Conservation (phyloP, 805 yeast genomes). For the Schwanniomyces pseudopolymorphus region DNA sequence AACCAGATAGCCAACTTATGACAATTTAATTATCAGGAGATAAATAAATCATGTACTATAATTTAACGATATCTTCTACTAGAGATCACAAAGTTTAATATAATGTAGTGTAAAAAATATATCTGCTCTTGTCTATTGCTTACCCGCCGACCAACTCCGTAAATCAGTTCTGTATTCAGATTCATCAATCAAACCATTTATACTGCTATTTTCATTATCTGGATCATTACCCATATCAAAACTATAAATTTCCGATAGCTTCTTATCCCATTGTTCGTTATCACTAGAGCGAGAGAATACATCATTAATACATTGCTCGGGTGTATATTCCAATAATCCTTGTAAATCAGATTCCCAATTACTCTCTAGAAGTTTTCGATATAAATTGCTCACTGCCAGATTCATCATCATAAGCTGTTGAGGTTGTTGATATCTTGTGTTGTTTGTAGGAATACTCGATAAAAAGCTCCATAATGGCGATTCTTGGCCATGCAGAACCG, state of each 20-base stretch:
- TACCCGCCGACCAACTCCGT: slow-evolving; percentile 29
- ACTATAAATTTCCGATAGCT: slow-evolving; percentile 2
- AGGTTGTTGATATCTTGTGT: neutral
- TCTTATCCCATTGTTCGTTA: slow-evolving; percentile 5
- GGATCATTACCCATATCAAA: slow-evolving; percentile 11
- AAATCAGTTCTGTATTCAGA: slow-evolving; percentile 35
- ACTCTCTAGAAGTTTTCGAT: slow-evolving; percentile 54
- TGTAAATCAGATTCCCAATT: slow-evolving; percentile 58
- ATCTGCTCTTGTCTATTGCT: neutral
- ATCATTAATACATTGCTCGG: slow-evolving; percentile 72
- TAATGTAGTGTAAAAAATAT: neutral
- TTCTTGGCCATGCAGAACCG: neutral
- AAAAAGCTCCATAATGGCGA: neutral
- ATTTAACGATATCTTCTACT: slow-evolving; percentile 4
- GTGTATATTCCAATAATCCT: slow-evolving; percentile 52
- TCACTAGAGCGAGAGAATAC: slow-evolving; percentile 73
- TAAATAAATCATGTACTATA: slow-evolving; percentile 6
- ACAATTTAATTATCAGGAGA: neutral
- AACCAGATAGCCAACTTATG: neutral
- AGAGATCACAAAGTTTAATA: neutral
- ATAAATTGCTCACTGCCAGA: slow-evolving; percentile 50
- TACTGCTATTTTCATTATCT: slow-evolving; percentile 18
- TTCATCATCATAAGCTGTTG: slow-evolving; percentile 32
- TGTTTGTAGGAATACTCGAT: neutral
- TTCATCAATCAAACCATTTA: slow-evolving; percentile 42